Percentiles rank a stretch among this genome's conserved stretches.
These are phyloP conservation scores for Amylocarpus encephaloides DNA, from an alignment of 2,329 filamentous ascomycete genomes.

Conservation along the genomic window DNA sequence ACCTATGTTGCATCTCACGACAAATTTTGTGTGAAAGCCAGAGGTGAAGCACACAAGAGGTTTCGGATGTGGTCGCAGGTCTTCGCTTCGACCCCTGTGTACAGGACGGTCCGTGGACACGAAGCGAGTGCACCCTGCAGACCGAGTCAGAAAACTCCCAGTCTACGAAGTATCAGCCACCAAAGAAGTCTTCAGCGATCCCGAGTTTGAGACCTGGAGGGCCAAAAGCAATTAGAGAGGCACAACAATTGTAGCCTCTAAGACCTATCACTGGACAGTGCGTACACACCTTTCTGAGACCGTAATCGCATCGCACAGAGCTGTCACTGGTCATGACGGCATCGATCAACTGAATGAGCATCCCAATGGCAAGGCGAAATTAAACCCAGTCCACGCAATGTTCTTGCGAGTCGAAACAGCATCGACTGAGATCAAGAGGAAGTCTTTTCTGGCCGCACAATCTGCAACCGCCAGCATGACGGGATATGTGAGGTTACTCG, in stretches of 20 bases:
- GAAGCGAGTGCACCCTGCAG: background rate
- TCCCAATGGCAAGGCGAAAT: background rate
- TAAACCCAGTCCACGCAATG: background rate
- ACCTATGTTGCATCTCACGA: constrained; percentile 11
- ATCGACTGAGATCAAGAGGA: background rate
- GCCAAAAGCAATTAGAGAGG: no score
- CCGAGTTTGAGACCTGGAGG: background rate
- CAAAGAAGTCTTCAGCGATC: constrained; percentile 16
- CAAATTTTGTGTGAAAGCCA: constrained; percentile 22
- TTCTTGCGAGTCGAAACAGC: background rate
- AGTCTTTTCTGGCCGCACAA: background rate
- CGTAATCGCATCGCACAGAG: no score
- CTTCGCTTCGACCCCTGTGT: constrained; percentile 25
- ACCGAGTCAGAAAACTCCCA: background rate
- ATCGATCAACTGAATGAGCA: background rate
- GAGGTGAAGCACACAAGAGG: constrained; percentile 23
- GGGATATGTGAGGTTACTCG: no score
- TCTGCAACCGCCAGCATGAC: background rate
- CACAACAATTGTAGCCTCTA: no score
- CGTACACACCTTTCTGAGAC: constrained; percentile 6
- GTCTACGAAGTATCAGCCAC: background rate
- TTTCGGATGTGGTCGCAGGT: constrained; percentile 29
- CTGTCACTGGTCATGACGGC: no score
- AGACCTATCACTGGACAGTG: background rate
- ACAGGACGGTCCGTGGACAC: constrained; percentile 5